Conservation (phyloP, 345 rosid species). For the Eutrema yunnanense region DNA sequence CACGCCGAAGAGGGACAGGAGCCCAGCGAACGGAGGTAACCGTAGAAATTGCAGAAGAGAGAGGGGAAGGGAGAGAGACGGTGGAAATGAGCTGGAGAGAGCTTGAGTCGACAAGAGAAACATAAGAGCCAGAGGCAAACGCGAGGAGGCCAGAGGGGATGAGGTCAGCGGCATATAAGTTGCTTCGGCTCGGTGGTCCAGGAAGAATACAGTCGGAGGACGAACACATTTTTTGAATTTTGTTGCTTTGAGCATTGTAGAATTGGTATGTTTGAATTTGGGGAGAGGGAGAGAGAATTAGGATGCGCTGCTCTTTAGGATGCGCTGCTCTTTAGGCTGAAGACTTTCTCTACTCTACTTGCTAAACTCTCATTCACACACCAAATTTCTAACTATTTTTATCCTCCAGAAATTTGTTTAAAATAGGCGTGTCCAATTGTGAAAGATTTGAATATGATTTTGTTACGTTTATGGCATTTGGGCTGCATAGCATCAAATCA, state of each 20-base stretch:
- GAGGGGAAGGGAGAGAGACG: conserved; percentile 64
- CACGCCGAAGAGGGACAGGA: conserved; percentile 49
- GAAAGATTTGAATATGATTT: neutral
- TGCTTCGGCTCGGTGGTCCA: conserved; percentile 78
- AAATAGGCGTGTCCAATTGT: neutral
- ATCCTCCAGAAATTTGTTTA: neutral
- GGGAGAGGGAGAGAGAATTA: neutral
- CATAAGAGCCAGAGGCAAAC: conserved; percentile 65
- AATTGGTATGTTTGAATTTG: neutral
- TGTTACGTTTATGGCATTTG: neutral
- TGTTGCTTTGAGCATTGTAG: neutral
- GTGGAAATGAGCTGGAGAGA: conserved; percentile 74
- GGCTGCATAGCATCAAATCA: neutral
- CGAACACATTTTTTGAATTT: conserved; percentile 1
- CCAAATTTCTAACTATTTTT: neutral
- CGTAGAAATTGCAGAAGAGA: conserved; percentile 38
- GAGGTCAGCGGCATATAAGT: conserved; percentile 68
- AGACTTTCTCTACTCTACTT: neutral
- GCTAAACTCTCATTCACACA: neutral
- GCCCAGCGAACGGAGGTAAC: conserved; percentile 73
- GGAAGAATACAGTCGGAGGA: conserved; percentile 62
- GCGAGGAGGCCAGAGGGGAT: conserved; percentile 68
- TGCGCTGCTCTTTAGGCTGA: conserved; percentile 11
- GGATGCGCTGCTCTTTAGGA: conserved; percentile 1
- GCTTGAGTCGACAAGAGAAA: conserved; percentile 58